Conservation (phyloP, 495 filamentous ascomycete genomes). For the Ramalina peruviana region DNA sequence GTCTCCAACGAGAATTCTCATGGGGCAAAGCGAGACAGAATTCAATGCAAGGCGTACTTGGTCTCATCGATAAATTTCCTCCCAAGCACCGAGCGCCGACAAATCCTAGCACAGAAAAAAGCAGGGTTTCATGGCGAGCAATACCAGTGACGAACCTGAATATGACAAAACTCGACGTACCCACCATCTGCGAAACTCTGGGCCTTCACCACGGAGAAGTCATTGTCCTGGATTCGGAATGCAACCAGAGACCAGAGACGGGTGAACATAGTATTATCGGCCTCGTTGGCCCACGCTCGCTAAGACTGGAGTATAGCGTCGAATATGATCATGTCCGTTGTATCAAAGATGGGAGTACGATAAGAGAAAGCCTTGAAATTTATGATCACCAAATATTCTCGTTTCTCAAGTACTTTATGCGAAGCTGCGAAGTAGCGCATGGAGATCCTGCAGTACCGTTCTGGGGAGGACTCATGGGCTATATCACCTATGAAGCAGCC, state of each 20-base stretch:
- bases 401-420: constrained; percentile 43
- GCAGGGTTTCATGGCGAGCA: constrained; percentile 3
- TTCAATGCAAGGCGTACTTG: too few species aligned
- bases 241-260: constrained; percentile 26
- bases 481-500: constrained; percentile 79
- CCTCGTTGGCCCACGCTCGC: constrained; percentile 34
- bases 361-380: constrained; percentile 3
- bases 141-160: background rate
- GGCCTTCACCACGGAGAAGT: constrained; percentile 26
- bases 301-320: constrained; percentile 39
- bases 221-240: constrained; percentile 40
- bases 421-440: constrained; percentile 30
- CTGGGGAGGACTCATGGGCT: constrained; percentile 82
- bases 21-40: too few species aligned
- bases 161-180: constrained; percentile 19
- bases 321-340: constrained; percentile 23
- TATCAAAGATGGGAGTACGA: constrained; percentile 14
- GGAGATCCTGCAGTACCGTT: constrained; percentile 44
- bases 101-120: background rate
- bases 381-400: constrained; percentile 36
- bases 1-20: too few species aligned
- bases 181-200: constrained; percentile 35
- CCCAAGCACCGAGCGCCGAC: too few species aligned
- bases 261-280: constrained; percentile 59
- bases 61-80: too few species aligned